Evolutionary conservation across 306 rosid species (phyloP).

Genomic region (Casuarina equisetifolia): DNA sequence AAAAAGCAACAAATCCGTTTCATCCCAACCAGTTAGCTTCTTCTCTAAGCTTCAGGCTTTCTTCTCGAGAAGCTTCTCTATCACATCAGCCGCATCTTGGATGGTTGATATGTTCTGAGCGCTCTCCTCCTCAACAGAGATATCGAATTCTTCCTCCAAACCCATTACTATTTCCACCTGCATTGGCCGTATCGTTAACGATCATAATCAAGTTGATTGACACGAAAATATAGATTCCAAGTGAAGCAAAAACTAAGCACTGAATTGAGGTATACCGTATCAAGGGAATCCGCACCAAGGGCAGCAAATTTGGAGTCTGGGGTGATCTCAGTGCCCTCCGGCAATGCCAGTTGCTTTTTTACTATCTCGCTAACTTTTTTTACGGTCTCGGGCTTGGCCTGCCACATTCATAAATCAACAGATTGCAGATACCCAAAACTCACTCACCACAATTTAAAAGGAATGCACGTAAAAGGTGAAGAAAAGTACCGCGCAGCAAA

Average conservation of each 20-base stretch:
- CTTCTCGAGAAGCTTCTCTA: slow-evolving; percentile 46
- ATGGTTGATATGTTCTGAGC: slow-evolving; percentile 44
- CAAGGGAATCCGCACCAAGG: slow-evolving; percentile 66
- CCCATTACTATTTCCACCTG: slow-evolving; percentile 63
- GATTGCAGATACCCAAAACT: not conserved
- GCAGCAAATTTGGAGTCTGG: slow-evolving; percentile 48
- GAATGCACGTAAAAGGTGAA: not conserved
- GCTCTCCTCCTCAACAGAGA: slow-evolving; percentile 43
- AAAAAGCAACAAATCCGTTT: not conserved
- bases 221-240: not conserved
- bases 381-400: slow-evolving; percentile 43
- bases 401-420: not conserved
- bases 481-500: not conserved
- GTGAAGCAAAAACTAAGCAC: not conserved
- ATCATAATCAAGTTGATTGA: not conserved
- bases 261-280: slow-evolving; percentile 34
- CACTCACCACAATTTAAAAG: not conserved
- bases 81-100: slow-evolving; percentile 55
- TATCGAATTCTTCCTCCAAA: slow-evolving; percentile 50
- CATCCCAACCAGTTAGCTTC: not conserved
- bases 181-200: not conserved
- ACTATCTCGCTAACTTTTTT: slow-evolving; percentile 48
- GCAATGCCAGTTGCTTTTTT: slow-evolving; percentile 52
- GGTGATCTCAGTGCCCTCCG: slow-evolving; percentile 44
- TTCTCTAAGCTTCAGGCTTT: slow-evolving; percentile 23